Percentiles rank a stretch among this genome's conserved stretches.
Evolutionary conservation across 148 eudicot genomes (phyloP).

Genomic region (Cornus florida): DNA sequence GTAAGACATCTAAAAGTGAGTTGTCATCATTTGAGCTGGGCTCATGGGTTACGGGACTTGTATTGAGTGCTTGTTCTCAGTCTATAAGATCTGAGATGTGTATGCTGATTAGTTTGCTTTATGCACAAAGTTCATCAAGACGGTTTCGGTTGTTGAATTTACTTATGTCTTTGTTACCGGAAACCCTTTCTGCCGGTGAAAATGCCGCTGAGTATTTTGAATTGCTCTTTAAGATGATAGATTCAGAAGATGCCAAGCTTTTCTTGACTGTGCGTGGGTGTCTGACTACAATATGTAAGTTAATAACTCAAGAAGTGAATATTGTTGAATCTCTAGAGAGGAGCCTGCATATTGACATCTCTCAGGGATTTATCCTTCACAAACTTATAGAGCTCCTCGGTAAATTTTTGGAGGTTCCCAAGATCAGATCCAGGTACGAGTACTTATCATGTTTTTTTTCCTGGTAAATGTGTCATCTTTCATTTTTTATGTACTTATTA

Average conservation of each 20-base stretch:
- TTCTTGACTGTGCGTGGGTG: slow-evolving; percentile 96
- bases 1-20: slow-evolving; percentile 52
- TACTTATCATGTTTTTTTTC: slow-evolving; percentile 10
- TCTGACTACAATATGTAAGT: slow-evolving; percentile 71
- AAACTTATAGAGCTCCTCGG: slow-evolving; percentile 98
- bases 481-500: slow-evolving; percentile 1
- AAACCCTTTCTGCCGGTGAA: slow-evolving; percentile 94
- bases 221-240: slow-evolving; percentile 91
- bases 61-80: slow-evolving; percentile 95
- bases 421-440: slow-evolving; percentile 87
- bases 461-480: slow-evolving; percentile 8
- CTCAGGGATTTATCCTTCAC: slow-evolving; percentile 98
- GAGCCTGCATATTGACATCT: slow-evolving; percentile 93
- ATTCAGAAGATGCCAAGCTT: slow-evolving; percentile 92
- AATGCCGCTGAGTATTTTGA: slow-evolving; percentile 97
- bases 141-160: slow-evolving; percentile 83
- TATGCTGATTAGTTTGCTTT: slow-evolving; percentile 87
- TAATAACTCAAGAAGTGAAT: slow-evolving; percentile 85
- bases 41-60: slow-evolving; percentile 98
- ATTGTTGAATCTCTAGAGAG: slow-evolving; percentile 89
- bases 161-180: slow-evolving; percentile 87
- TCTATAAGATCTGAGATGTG: slow-evolving; percentile 99
- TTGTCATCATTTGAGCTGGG: slow-evolving; percentile 90
- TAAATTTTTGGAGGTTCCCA: slow-evolving; percentile 91
- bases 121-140: slow-evolving; percentile 86